These are phyloP conservation scores for Suhomyces wounanorum DNA, from an alignment of 1,139 yeast genomes.

Conservation along the genomic window DNA sequence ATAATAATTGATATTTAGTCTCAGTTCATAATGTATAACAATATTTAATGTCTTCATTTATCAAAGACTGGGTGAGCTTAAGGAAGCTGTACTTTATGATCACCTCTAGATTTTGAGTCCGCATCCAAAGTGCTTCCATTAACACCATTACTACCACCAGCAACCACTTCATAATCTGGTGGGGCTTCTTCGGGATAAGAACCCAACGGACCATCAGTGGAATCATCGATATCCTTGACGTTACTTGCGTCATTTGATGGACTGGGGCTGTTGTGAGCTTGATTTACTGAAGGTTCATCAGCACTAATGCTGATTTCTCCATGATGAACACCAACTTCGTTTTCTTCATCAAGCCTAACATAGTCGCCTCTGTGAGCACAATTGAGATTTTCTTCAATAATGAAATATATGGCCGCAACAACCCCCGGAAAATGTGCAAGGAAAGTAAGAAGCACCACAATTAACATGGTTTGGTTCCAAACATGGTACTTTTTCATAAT, in stretches of 20 bases:
- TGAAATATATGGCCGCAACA: conserved; percentile 36
- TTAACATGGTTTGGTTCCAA: conserved; percentile 38
- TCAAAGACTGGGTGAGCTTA: neutral
- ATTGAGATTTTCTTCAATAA: conserved; percentile 19
- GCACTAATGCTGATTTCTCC: conserved; percentile 4
- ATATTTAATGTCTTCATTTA: neutral
- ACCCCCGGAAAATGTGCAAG: conserved; percentile 44
- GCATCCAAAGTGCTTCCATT: conserved; percentile 12
- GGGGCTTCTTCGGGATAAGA: conserved; percentile 11
- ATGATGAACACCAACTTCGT: neutral
- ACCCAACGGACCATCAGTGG: neutral
- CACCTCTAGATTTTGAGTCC: conserved; percentile 21
- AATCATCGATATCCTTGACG: neutral
- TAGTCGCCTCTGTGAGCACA: conserved; percentile 19
- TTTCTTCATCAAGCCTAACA: conserved; percentile 23
- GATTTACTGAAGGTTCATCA: neutral
- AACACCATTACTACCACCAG: conserved; percentile 11
- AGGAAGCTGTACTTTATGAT: conserved; percentile 36
- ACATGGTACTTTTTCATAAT: conserved; percentile 30
- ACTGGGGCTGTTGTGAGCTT: neutral
- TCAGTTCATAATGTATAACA: neutral
- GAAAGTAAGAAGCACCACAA: conserved; percentile 37
- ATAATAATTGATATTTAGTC: neutral
- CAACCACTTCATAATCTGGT: conserved; percentile 33
- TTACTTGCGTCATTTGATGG: neutral